Base-by-base conservation (phyloP, 2,329 filamentous ascomycete species). In the Sarocladiaceae sp. region DNA sequence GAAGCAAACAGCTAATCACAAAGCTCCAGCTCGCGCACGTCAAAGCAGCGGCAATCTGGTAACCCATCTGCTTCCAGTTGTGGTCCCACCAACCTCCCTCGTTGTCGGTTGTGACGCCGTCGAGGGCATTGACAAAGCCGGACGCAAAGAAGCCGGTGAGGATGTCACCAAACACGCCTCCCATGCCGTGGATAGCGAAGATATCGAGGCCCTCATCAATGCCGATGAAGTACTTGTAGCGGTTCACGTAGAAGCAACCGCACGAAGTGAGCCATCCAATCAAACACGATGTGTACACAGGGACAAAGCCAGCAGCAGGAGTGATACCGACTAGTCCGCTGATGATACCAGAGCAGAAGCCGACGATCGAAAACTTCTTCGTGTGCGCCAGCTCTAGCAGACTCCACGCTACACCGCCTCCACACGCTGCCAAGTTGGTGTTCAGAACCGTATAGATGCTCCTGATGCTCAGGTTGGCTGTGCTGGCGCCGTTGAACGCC, bases 191-290 rank as follows among this genome's bases (percentile, higher is more conserved):
- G 23, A 80, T 68, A 33, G 73, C 73, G 52, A 78, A 80, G 33
- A 80, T 74, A 47, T 79, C 75, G 48, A 80, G 67, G 3, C 74
- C 73, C 42, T 80, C 76, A 47, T 80, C 76, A n/a, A 79, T 66
- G 35, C 64, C 61, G 11, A 78, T 57, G 50, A 73, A 60, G 45
- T 74, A 62, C 51, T 77, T 76, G 53, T 70, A 53, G 39, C 68
- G 60, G 46, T 68, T 68, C 26, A 66, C 60, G 47, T 68, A 68
- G 45, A 69, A 69, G 49, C 69, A 74, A 20, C 63, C 62, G 4
- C 64, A 56, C 0, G 68, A 64, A 1, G 74, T 78, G 5, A 78
- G 49, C 26, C 71, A 66, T 4, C 76, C 76, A 34, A 79, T 68
- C 2, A 75, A 59, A 1, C 68, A 64, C 0, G 74, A 70, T 10